Percentiles rank a stretch among this genome's conserved stretches.
phyloP scores from a whole-genome alignment of 306 rosid genomes.

The Cicer yamashitae region DNA sequence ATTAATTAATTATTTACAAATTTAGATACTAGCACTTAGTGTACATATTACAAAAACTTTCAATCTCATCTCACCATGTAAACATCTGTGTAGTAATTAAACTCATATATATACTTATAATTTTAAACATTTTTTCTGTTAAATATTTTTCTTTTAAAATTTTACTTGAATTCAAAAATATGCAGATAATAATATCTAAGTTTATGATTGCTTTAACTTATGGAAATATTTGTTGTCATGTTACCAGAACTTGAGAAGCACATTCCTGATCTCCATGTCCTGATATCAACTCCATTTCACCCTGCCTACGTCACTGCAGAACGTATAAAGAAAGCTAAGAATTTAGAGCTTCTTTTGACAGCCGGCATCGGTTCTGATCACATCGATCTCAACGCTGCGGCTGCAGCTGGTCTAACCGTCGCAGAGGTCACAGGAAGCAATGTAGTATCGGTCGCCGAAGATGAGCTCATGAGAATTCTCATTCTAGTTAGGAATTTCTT shows the following conservation, averaged over 20 bases:
- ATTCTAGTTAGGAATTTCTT: conserved; percentile 84
- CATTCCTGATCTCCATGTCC: conserved; percentile 83
- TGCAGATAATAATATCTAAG: neutral
- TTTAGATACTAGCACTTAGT: too few relatives aligned
- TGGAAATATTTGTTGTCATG: conserved; percentile 7
- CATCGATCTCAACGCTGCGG: conserved; percentile 89
- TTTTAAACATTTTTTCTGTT: too few relatives aligned
- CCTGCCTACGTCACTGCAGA: conserved; percentile 97
- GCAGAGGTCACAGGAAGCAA: conserved; percentile 99
- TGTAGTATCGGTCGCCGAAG: conserved; percentile 92
- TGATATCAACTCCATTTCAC: conserved; percentile 93
- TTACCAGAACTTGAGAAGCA: conserved; percentile 88
- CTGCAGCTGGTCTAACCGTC: conserved; percentile 91
- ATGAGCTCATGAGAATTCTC: conserved; percentile 93
- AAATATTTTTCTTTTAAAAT: neutral
- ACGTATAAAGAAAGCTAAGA: conserved; percentile 89
- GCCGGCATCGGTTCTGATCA: conserved; percentile 98
- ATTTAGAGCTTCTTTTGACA: conserved; percentile 81
- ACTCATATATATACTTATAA: too few relatives aligned
- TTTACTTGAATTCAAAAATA: neutral
- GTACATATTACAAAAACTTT: too few relatives aligned
- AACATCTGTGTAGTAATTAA: too few relatives aligned
- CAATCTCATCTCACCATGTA: too few relatives aligned
- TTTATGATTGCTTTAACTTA: conserved; percentile 39
- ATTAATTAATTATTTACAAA: too few relatives aligned